Evolutionary conservation across 495 filamentous ascomycete genomes (phyloP).

Genomic region (Penicillium canariense): DNA sequence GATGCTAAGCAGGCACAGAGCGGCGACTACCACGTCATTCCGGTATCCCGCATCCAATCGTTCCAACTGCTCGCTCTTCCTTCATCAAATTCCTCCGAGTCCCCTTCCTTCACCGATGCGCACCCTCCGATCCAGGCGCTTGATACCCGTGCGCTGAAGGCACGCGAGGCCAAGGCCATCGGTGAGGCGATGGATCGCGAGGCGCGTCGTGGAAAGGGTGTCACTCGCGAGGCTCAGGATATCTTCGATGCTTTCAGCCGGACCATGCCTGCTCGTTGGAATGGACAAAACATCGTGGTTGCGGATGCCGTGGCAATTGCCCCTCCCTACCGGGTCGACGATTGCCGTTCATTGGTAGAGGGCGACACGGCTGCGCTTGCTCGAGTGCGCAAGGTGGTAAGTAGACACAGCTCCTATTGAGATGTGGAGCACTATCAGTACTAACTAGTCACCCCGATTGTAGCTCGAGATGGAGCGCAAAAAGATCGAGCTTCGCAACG

Average conservation of each 20-base stretch:
- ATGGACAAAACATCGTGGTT: constrained; percentile 60
- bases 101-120: constrained; percentile 43
- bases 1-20: constrained; percentile 41
- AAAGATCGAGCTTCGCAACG: constrained; percentile 48
- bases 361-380: constrained; percentile 50
- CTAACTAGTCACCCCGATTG: neutral
- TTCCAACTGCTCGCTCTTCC: constrained; percentile 62
- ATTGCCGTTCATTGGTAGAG: constrained; percentile 51
- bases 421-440: too few species aligned
- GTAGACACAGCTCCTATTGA: constrained; percentile 20
- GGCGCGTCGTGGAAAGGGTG: constrained; percentile 56
- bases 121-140: constrained; percentile 45
- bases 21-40: constrained; percentile 64
- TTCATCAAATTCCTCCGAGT: constrained; percentile 38
- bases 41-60: constrained; percentile 60
- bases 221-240: constrained; percentile 65
- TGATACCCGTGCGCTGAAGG: constrained; percentile 50
- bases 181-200: constrained; percentile 53
- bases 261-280: constrained; percentile 65
- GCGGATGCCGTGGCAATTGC: constrained; percentile 62
- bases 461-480: constrained; percentile 52
- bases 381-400: constrained; percentile 64
- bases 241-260: constrained; percentile 64
- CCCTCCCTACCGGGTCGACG: constrained; percentile 58
- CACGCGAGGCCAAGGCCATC: constrained; percentile 53